These are phyloP conservation scores for Corinectria fuckeliana DNA, from an alignment of 2,329 filamentous ascomycete genomes.

Conservation along the genomic window DNA sequence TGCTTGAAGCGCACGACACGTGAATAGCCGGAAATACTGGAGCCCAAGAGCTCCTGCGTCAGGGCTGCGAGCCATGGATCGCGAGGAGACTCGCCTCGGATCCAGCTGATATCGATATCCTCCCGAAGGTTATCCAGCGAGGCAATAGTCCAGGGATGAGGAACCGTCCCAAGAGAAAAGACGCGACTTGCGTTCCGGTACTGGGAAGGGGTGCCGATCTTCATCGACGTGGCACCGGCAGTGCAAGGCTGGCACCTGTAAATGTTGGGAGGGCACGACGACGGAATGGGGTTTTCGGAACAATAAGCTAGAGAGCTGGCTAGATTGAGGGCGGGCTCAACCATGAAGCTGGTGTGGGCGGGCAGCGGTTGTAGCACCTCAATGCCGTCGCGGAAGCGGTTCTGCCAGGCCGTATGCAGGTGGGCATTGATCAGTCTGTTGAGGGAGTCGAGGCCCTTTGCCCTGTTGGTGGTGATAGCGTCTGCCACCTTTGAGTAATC, in stretches of 20 bases:
- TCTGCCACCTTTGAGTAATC: conserved; percentile 74
- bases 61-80: conserved; percentile 79
- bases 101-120: conserved; percentile 66
- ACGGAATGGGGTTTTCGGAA: conserved; percentile 72
- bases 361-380: conserved; percentile 81
- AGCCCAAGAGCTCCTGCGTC: conserved; percentile 72
- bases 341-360: conserved; percentile 74
- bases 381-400: conserved; percentile 77
- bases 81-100: conserved; percentile 72
- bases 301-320: conserved; percentile 80
- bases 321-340: conserved; percentile 73
- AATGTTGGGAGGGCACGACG: conserved; percentile 84
- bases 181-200: conserved; percentile 75
- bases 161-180: conserved; percentile 86
- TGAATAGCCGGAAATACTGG: conserved; percentile 63
- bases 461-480: conserved; percentile 61
- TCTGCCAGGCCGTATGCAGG: conserved; percentile 85
- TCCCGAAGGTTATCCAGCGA: conserved; percentile 69
- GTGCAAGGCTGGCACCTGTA: conserved; percentile 75
- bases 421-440: conserved; percentile 83
- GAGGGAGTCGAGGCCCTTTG: conserved; percentile 69
- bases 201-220: conserved; percentile 68
- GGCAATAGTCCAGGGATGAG: conserved; percentile 87
- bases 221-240: conserved; percentile 66
- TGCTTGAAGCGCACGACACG: conserved; percentile 82